Evolutionary conservation across 345 rosid species (phyloP).

Genomic region (Brassica juncea): DNA sequence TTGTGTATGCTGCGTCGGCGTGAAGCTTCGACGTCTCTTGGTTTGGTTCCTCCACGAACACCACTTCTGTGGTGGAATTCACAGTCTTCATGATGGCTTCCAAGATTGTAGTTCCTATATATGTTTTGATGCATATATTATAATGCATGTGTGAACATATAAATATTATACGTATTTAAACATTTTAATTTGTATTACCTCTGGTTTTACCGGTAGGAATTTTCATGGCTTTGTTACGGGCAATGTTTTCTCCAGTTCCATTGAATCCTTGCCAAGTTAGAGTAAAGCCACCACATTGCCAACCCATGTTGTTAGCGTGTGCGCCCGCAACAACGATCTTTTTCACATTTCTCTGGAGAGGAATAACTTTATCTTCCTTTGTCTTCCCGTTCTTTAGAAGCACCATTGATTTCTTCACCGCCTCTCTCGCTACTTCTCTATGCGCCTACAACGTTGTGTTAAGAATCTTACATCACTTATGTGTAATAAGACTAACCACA

Average conservation of each 20-base stretch:
- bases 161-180: neutral
- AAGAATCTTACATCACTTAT: neutral
- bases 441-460: constrained; percentile 49
- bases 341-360: constrained; percentile 55
- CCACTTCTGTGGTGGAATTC: constrained; percentile 52
- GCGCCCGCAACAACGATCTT: constrained; percentile 63
- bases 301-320: constrained; percentile 52
- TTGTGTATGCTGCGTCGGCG: constrained; percentile 45
- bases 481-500: neutral
- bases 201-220: constrained; percentile 34
- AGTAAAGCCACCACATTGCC: too few relatives aligned
- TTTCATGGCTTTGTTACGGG: neutral
- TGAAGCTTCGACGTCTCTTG: constrained; percentile 37
- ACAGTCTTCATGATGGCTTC: constrained; percentile 55
- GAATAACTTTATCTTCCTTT: constrained; percentile 48
- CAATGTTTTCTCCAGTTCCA: constrained; percentile 42
- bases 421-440: constrained; percentile 69
- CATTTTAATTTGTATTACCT: constrained; percentile 12
- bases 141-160: neutral
- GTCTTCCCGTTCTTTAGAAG: constrained; percentile 66
- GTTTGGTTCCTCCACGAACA: constrained; percentile 50
- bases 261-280: too few relatives aligned
- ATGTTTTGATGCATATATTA: neutral
- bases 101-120: constrained; percentile 66
- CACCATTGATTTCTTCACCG: constrained; percentile 80